These are phyloP conservation scores for Podospora anserina DNA, from an alignment of 495 filamentous ascomycete species.

Conservation along the genomic window DNA sequence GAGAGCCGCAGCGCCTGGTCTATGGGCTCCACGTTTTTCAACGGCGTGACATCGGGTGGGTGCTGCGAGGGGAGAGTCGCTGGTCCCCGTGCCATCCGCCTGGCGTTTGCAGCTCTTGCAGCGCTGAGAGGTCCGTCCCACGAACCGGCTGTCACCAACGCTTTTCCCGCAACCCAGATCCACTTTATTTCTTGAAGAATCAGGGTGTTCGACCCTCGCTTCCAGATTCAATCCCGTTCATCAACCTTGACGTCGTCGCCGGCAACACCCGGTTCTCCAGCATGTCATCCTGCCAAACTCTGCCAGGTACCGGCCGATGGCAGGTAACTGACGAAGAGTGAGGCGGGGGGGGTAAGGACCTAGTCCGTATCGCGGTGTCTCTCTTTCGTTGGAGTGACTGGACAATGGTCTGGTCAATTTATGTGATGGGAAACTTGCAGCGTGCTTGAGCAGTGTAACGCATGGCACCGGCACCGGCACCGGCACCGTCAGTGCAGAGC, in stretches of 20 bases:
- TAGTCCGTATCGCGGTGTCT: background rate
- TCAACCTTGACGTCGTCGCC: background rate
- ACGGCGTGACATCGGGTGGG: slow-evolving; percentile 31
- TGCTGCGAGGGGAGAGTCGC: slow-evolving; percentile 4
- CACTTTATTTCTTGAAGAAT: background rate
- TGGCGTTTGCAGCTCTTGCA: slow-evolving; percentile 14
- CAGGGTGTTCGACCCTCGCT: background rate
- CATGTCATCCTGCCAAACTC: background rate
- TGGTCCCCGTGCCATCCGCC: slow-evolving; percentile 10
- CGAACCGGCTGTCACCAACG: background rate
- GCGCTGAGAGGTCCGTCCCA: background rate
- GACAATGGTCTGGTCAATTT: slow-evolving; percentile 13
- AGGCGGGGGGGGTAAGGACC: background rate
- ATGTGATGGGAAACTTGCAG: slow-evolving; percentile 22
- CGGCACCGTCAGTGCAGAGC: slow-evolving; percentile 9
- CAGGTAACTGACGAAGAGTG: background rate
- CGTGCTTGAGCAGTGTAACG: slow-evolving; percentile 16
- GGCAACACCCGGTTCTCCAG: background rate
- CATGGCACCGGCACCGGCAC: slow-evolving; percentile 9
- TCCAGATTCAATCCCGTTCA: background rate
- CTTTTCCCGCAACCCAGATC: background rate
- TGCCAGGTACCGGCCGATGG: background rate
- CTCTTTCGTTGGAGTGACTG: background rate
- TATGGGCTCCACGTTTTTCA: slow-evolving; percentile 16
- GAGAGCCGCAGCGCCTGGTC: slow-evolving; percentile 1